Evolutionary conservation across 164 flowering plant species (phyloP).

Genomic region (Vitis amurensis): DNA sequence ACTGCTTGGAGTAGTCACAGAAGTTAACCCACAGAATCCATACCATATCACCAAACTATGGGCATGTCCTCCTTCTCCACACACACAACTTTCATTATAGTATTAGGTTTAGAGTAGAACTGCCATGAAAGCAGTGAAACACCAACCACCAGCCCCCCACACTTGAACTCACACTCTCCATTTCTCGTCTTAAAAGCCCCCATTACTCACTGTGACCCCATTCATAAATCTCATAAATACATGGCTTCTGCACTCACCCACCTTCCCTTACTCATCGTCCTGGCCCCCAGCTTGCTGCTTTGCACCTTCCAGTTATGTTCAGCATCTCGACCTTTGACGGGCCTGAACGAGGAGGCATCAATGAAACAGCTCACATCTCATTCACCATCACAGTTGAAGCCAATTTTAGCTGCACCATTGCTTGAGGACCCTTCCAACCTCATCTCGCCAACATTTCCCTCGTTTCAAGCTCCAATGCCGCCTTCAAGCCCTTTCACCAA

Average conservation of each 20-base stretch:
- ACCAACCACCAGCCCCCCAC: background rate
- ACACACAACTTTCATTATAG: background rate
- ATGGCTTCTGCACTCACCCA: constrained; percentile 1
- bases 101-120: constrained; percentile 5
- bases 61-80: too few species aligned
- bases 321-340: background rate
- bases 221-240: background rate
- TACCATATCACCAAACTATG: too few species aligned
- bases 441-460: background rate
- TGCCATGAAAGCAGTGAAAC: background rate
- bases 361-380: background rate
- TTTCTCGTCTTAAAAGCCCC: background rate
- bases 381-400: background rate
- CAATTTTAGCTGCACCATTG: background rate
- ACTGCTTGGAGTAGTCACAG: too few species aligned
- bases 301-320: background rate
- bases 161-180: background rate
- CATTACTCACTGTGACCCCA: background rate
- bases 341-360: background rate
- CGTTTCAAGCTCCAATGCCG: background rate
- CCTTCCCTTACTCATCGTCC: background rate
- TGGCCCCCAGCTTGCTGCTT: background rate
- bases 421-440: background rate
- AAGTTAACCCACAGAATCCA: too few species aligned
- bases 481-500: background rate